phyloP scores from a whole-genome alignment of 768 basidiomycete genomes.

The Lentinula edodes region DNA sequence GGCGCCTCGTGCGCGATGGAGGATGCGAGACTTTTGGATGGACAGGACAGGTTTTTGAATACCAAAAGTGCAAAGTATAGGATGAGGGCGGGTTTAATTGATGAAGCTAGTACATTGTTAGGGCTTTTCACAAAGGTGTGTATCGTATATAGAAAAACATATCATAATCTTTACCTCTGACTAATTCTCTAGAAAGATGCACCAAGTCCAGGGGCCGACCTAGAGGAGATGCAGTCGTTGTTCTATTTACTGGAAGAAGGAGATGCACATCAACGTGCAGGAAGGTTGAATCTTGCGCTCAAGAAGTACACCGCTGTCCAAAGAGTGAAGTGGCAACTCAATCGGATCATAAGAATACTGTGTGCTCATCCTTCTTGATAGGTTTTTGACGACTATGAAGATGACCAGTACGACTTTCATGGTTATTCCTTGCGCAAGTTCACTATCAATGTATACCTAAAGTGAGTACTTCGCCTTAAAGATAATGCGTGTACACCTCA shows the following conservation, averaged over 20 bases:
- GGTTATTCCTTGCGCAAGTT: slow-evolving; percentile 88
- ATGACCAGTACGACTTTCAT: slow-evolving; percentile 98
- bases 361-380: slow-evolving; percentile 19
- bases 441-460: slow-evolving; percentile 79
- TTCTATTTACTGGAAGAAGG: slow-evolving; percentile 84
- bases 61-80: slow-evolving; percentile 91
- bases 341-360: not conserved
- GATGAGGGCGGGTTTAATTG: slow-evolving; percentile 72
- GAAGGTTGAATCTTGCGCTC: slow-evolving; percentile 71
- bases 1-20: slow-evolving; percentile 75
- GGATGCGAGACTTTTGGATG: slow-evolving; percentile 79
- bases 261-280: slow-evolving; percentile 57
- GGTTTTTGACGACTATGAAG: slow-evolving; percentile 84
- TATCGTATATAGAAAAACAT: slow-evolving; percentile 5
- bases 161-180: not conserved
- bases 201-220: slow-evolving; percentile 62
- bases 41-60: slow-evolving; percentile 94
- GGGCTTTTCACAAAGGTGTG: slow-evolving; percentile 89
- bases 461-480: slow-evolving; percentile 42
- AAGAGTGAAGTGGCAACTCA: slow-evolving; percentile 42
- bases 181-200: slow-evolving; percentile 71
- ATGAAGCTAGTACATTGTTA: slow-evolving; percentile 68
- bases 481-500: not conserved
- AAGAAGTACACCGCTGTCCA: slow-evolving; percentile 78
- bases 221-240: slow-evolving; percentile 94